phyloP scores from a whole-genome alignment of 176 grass and related monocot species.

The Stipa capillata region DNA sequence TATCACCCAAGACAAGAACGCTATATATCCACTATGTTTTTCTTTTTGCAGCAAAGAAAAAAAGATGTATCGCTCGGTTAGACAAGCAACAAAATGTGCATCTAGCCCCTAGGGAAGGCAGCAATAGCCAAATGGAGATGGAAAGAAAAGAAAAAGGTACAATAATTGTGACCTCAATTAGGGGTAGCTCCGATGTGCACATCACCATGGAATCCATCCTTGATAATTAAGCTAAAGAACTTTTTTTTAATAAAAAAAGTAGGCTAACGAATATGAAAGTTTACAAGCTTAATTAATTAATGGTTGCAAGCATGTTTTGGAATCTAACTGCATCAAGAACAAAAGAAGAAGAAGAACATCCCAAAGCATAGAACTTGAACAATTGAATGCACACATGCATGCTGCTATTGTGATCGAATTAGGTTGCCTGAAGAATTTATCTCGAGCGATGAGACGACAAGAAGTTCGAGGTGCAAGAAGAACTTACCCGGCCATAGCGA shows the following conservation, averaged over 20 bases:
- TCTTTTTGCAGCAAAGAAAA: background rate
- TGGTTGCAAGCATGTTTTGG: background rate
- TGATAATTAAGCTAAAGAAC: background rate
- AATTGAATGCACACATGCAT: background rate
- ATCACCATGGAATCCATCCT: constrained; percentile 15
- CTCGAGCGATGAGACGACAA: background rate
- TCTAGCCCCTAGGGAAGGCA: background rate
- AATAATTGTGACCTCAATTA: constrained; percentile 10
- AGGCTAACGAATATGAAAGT: background rate
- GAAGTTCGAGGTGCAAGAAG: background rate
- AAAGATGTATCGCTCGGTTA: background rate
- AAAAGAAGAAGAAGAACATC: background rate
- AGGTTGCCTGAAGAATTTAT: background rate
- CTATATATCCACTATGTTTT: background rate
- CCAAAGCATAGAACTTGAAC: background rate
- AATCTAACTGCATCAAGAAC: too few species aligned
- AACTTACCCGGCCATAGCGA: constrained; percentile 81
- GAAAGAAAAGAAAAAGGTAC: background rate
- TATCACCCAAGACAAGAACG: background rate
- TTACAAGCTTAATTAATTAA: background rate
- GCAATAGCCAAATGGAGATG: constrained; percentile 18
- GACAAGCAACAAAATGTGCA: background rate
- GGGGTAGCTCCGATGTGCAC: constrained; percentile 21
- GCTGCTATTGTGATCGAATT: background rate
- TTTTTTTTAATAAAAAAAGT: background rate